Percentiles rank a stretch among this genome's conserved stretches.
Evolutionary conservation across 176 grass and related monocot genomes (phyloP).

Genomic region (Dendrocalamus sinicus): DNA sequence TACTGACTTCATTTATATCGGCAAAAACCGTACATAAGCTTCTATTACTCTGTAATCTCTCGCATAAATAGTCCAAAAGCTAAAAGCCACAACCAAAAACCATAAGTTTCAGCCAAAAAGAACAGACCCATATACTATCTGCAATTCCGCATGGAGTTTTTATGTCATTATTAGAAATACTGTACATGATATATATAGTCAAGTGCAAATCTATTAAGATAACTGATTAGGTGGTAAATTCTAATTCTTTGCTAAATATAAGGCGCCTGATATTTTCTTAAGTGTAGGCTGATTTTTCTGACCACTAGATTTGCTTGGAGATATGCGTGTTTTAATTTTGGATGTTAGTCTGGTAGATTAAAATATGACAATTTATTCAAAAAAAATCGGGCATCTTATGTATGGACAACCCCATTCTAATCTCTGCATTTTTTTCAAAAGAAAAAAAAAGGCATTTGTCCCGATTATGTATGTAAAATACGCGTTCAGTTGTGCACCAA

Average conservation of each 20-base stretch:
- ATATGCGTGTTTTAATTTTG: not conserved
- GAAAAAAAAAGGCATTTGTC: no score
- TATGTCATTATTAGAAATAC: not conserved
- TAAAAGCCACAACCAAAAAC: no score
- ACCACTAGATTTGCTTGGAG: not conserved
- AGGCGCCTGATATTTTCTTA: not conserved
- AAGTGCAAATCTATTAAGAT: not conserved
- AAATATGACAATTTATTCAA: no score
- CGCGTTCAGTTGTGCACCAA: no score
- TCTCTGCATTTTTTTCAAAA: not conserved
- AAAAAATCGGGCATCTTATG: not conserved
- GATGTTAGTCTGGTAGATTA: no score
- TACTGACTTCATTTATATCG: no score
- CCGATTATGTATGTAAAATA: no score
- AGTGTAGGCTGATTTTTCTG: not conserved
- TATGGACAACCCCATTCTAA: not conserved
- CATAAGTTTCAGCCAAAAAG: no score
- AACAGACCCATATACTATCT: not conserved
- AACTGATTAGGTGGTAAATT: not conserved
- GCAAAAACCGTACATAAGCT: no score
- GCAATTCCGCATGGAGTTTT: not conserved
- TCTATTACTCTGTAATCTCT: no score
- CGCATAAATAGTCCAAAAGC: no score
- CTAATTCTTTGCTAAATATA: not conserved
- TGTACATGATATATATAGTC: not conserved